Evolutionary conservation across 2,329 filamentous ascomycete genomes (phyloP), one percentile per base, ranked within the genome.

Genomic region (Arachnopeziza araneosa): DNA sequence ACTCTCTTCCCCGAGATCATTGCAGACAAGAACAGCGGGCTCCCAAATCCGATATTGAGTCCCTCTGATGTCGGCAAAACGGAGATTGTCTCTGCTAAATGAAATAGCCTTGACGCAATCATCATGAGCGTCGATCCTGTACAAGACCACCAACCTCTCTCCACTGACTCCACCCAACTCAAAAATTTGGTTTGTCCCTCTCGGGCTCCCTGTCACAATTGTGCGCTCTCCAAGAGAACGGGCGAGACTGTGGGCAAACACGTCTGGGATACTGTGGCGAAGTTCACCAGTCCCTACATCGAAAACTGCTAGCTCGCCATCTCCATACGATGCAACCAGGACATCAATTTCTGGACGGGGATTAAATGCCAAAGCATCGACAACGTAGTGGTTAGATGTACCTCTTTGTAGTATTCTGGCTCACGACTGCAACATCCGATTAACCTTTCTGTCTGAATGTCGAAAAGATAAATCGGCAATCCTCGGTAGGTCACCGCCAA

Each of bases 31-130:
- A 21, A 67, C 69, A 2, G 68, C 60, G 17, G 73, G 74, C 7
- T 72, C 73, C 75, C 75, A 76, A 2, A 76, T 66, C n/a, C 70
- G 65, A 50, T 67, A 72, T 53, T 72, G 70, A 2, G 63, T 64
- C 14, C 66, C 67, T 52, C 68, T 66, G 8, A 75, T 66, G 50
- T 75, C 72, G 50, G 73, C 51, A 57, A 76, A 69, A 7, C 71
- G 69, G 8, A 68, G 58, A 21, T 70, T 67, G 55, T 75, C 72
- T 10, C 56, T 50, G 57, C 64, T 72, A 50, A 76, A 75, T 2
- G 64, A 62, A 10, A 76, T 55, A 0, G 56, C 63, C 48, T 64
- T 62, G 22, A 76, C 71, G 0, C 60, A 52, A 24, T 70, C 64
- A 2, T 72, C 70, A 5, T 64, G 58, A 0, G 67, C 62, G 36